These are phyloP conservation scores for Apiospora pterosperma DNA, from an alignment of 2,329 filamentous ascomycete genomes.

Conservation along the genomic window DNA sequence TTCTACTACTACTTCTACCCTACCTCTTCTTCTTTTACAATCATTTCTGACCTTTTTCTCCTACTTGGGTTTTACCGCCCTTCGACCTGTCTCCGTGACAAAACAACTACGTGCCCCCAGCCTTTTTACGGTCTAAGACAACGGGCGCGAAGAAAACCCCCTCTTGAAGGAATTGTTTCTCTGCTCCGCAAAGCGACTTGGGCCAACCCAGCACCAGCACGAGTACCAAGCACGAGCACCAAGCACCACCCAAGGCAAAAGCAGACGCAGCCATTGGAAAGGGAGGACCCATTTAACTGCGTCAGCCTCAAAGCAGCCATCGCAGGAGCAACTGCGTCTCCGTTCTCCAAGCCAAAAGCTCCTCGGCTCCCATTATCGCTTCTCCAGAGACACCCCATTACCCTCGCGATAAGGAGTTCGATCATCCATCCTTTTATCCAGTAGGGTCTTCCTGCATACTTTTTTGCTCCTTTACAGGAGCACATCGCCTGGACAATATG, in stretches of 20 bases:
- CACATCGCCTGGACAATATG: slow-evolving; percentile 43
- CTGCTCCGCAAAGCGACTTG: slow-evolving; percentile 2
- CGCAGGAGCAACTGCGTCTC: not conserved
- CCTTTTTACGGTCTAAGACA: not conserved
- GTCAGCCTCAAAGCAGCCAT: slow-evolving; percentile 4
- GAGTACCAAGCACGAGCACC: not conserved
- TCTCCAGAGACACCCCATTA: slow-evolving; percentile 3
- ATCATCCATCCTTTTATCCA: slow-evolving; percentile 6
- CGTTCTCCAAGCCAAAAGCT: slow-evolving; percentile 5
- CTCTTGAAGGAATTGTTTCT: slow-evolving; percentile 3
- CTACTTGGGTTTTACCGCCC: not conserved
- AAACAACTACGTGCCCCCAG: not conserved
- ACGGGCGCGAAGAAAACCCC: not conserved
- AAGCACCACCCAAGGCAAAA: not conserved
- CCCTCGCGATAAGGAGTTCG: slow-evolving; percentile 11
- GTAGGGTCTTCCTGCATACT: slow-evolving; percentile 1
- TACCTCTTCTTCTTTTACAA: not conserved
- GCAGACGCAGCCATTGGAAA: not conserved
- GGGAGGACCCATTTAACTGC: not conserved
- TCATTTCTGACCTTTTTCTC: not conserved
- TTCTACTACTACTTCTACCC: not conserved
- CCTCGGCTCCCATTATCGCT: slow-evolving; percentile 3
- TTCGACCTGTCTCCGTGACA: not conserved
- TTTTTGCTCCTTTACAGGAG: slow-evolving; percentile 35
- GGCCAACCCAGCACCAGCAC: not conserved